A percentile compares a stretch with the other conserved stretches of the same genome.
Conservation (phyloP, 352 stramenopile genomes). For the Phytophthora pinifolia region DNA sequence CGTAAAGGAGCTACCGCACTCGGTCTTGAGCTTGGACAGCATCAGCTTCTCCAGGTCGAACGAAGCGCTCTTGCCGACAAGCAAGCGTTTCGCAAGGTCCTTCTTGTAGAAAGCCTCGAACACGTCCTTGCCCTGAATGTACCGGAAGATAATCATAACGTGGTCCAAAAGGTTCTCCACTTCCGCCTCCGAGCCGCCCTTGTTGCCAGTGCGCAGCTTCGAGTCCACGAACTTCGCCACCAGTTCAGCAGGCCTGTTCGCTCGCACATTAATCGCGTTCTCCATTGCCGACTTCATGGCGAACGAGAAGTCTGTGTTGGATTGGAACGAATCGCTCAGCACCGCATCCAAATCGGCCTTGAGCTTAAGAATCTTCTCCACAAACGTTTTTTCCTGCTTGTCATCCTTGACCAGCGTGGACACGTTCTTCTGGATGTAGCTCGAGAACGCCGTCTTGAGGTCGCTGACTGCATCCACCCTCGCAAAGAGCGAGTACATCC, state of each 20-base stretch:
- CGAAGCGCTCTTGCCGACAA: constrained; percentile 89
- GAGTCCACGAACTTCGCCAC: constrained; percentile 92
- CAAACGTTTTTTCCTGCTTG: constrained; percentile 87
- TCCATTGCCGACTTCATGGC: constrained; percentile 90
- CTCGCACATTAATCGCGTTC: constrained; percentile 85
- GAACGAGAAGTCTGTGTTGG: constrained; percentile 76
- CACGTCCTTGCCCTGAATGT: constrained; percentile 97
- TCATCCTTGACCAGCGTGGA: constrained; percentile 74
- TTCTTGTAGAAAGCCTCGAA: constrained; percentile 99
- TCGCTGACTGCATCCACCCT: constrained; percentile 74
- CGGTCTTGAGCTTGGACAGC: constrained; percentile 97
- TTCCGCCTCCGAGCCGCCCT: constrained; percentile 83
- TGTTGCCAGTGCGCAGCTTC: constrained; percentile 87
- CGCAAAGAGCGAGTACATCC: constrained; percentile 85
- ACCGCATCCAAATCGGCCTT: constrained; percentile 84
- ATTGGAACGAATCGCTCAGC: constrained; percentile 69
- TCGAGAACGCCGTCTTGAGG: constrained; percentile 63
- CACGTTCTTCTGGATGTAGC: constrained; percentile 80
- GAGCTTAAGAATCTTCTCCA: constrained; percentile 89
- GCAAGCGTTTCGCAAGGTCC: constrained; percentile 95
- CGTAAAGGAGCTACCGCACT: constrained; percentile 97
- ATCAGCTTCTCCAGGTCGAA: constrained; percentile 97
- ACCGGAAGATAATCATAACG: constrained; percentile 96
- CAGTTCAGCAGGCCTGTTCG: constrained; percentile 86
- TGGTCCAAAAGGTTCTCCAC: constrained; percentile 88